Evolutionary conservation across 192 early-diverging fungal species (phyloP), one percentile per base, ranked within the genome.

Genomic region (Entomortierella beljakovae): DNA sequence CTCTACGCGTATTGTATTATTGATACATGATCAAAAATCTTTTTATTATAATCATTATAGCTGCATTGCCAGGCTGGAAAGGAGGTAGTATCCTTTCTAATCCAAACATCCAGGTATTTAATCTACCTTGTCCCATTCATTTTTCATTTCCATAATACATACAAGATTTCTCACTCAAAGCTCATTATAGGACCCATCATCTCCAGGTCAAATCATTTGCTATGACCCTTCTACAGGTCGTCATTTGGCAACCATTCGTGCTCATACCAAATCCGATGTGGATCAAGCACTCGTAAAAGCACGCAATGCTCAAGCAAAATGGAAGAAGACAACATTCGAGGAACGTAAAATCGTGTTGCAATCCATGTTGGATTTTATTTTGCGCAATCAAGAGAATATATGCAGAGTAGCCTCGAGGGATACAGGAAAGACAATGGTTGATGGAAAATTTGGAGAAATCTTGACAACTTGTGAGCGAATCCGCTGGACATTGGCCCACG

Each of bases 151-250:
- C n/a, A n/a, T n/a, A n/a, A n/a, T n/a, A n/a, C n/a, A n/a, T n/a
- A n/a, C n/a, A n/a, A 50, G 7, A 22, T 6, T 28, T 48, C 11
- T 42, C 28, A 46, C 63, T 11, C 20, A 5, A 25, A 20, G 2
- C 29, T 38, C 23, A 48, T 9, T 15, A 37, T 62, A 89, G 88
- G 77, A 86, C 43, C 69, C 76, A 26, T 37, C 63, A 22, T 80
- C 87, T 42, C 88, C 88, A 1, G 69, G 69, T 11, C 81, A 81
- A 28, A 95, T 96, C 71, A 83, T 88, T 26, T 95, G 93, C 72
- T 96, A 90, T 66, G 95, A 96, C 38, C 95, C 95, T 10, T 87
- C 95, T 31, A 95, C 95, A 22, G 95, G 93, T 20, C 85, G 90
- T 48, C 87, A 85, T 22, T 86, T 96, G 28, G 89, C 85, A 28